Evolutionary conservation across 2,329 filamentous ascomycete genomes (phyloP).

Genomic region (Ceratocystis destructans): DNA sequence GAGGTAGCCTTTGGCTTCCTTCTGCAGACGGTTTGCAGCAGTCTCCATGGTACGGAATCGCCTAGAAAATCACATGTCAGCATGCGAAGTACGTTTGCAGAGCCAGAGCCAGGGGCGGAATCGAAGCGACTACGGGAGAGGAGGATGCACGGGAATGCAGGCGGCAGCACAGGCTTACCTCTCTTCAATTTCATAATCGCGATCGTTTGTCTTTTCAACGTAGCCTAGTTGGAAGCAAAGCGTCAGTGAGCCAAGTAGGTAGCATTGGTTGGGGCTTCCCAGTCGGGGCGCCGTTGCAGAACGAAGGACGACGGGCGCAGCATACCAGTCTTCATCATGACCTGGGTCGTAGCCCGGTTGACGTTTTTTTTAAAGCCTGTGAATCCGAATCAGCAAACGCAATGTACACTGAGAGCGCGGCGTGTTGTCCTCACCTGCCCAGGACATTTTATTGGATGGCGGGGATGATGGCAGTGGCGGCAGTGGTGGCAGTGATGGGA

Average conservation of each 20-base stretch:
- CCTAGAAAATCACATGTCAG: constrained; percentile 33
- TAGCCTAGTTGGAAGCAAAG: constrained; percentile 44
- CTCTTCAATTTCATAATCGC: constrained; percentile 96
- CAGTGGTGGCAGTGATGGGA: not conserved
- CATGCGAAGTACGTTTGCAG: not conserved
- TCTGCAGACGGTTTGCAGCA: constrained; percentile 80
- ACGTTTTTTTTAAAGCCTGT: constrained; percentile 63
- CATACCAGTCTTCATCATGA: constrained; percentile 97
- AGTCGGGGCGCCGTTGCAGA: not conserved
- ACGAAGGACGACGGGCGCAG: constrained; percentile 7
- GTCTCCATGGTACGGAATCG: constrained; percentile 97
- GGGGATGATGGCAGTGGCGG: not conserved
- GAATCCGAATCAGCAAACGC: constrained; percentile 23
- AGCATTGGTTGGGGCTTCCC: not conserved
- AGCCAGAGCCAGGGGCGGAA: not conserved
- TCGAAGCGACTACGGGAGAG: not conserved
- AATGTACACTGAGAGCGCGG: not conserved
- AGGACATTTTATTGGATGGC: constrained; percentile 43
- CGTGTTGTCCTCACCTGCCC: constrained; percentile 42
- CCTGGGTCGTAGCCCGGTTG: constrained; percentile 96
- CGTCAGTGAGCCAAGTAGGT: not conserved
- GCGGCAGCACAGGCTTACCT: constrained; percentile 37
- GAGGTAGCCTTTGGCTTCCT: constrained; percentile 95
- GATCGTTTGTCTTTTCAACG: constrained; percentile 96
- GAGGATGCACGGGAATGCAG: no score